A percentile compares a stretch with the other conserved stretches of the same genome.
phyloP scores from a whole-genome alignment of 345 rosid genomes.

The Trapa incisa region DNA sequence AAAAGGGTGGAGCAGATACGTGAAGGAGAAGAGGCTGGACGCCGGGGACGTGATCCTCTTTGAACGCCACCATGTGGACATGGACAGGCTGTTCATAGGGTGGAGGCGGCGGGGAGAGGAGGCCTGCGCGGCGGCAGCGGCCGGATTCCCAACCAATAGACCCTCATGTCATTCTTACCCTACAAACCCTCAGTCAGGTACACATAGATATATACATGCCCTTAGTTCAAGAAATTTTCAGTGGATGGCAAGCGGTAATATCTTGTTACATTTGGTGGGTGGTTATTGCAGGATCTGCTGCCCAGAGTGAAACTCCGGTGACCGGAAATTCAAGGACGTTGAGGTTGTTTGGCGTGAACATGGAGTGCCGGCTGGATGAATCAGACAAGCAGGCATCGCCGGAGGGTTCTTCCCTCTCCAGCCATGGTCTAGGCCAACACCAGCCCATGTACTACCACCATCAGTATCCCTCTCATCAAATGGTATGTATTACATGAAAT shows the following conservation, averaged over 20 bases:
- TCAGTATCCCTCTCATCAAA: not conserved
- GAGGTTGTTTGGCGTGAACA: slow-evolving; percentile 81
- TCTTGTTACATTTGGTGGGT: not conserved
- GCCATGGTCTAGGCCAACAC: not conserved
- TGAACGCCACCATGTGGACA: slow-evolving; percentile 31
- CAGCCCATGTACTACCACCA: slow-evolving; percentile 1
- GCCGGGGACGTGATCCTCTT: slow-evolving; percentile 41
- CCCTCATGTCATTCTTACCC: no score
- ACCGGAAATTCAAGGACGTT: slow-evolving; percentile 48
- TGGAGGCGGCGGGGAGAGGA: slow-evolving; percentile 31
- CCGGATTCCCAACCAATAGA: slow-evolving; percentile 13
- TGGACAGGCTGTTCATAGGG: slow-evolving; percentile 29
- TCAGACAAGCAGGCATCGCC: not conserved
- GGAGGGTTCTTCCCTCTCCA: not conserved
- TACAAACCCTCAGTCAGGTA: no score
- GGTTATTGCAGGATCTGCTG: slow-evolving; percentile 17
- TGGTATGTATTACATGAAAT: not conserved
- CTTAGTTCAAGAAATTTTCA: no score
- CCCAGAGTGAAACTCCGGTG: slow-evolving; percentile 20
- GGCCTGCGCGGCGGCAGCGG: slow-evolving; percentile 10
- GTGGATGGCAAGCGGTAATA: no score
- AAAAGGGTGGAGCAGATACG: slow-evolving; percentile 51
- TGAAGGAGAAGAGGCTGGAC: slow-evolving; percentile 36
- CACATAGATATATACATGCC: no score
- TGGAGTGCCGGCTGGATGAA: slow-evolving; percentile 66